Evolutionary conservation across 2,329 filamentous ascomycete species (phyloP), one percentile per base, ranked within the genome.

Genomic region (Fusarium sp.): DNA sequence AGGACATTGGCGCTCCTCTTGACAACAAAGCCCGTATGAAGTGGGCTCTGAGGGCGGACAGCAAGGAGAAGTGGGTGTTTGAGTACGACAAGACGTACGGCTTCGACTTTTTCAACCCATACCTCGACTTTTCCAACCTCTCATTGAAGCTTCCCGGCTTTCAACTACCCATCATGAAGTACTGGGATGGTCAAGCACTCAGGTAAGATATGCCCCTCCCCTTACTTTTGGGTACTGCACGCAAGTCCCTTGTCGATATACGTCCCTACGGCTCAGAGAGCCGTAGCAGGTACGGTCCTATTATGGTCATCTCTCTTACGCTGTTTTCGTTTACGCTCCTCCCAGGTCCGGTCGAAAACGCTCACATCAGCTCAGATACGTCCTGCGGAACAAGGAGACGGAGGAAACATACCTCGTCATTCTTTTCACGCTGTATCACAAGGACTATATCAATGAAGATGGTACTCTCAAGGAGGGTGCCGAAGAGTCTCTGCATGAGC

Each of bases 281-380:
- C 11, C 33, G 33, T 27, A 27, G 39, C 16, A 9, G 45, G 57
- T n/a, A 31, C 52, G 41, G 11, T 76, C 68, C 80, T 76, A 80
- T 62, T 52, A 57, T 63, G 68, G 57, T 39, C 62, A 61, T 68
- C 43, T 75, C 68, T 75, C 69, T 77, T 67, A 74, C 71, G 61
- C 66, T 64, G 66, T 65, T 67, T 60, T 45, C 71, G 56, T 74
- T 79, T 74, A 77, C 77, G 63, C 65, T 69, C 41, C 67, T 67
- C 61, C 50, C 67, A 80, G 81, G 77, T 76, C 80, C 58, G 71
- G 69, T 58, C 78, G 78, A 78, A 88, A 90, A 81, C 94, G 93
- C 87, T 93, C 94, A 86, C 94, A 97, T 85, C 88, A 92, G 76
- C 90, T 97, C 85, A 95, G 95, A 89, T 98, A 98, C 84, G 94